Conservation (phyloP, 441 rosid genomes). For the Adansonia madagascariensis region DNA sequence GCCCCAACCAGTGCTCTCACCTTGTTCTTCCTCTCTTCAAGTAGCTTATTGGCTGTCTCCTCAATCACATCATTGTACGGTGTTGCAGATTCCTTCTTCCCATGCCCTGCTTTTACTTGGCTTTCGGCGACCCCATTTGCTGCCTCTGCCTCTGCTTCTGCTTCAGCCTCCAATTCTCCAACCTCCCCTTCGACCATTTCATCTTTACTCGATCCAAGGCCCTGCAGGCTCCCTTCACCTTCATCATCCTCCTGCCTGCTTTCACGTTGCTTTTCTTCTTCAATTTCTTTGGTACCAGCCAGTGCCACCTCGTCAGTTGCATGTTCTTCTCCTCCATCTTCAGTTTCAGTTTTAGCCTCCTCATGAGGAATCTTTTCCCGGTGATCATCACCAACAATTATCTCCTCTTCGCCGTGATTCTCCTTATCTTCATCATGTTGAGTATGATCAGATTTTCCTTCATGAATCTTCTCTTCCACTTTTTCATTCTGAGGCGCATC, state of each 20-base stretch:
- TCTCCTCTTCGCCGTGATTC: slow-evolving; percentile 29
- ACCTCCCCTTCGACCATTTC: not conserved
- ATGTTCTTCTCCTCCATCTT: slow-evolving; percentile 29
- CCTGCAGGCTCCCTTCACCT: slow-evolving; percentile 34
- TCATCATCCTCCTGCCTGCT: slow-evolving; percentile 25
- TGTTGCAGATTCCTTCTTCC: slow-evolving; percentile 61
- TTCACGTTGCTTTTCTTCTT: slow-evolving; percentile 31
- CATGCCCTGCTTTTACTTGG: slow-evolving; percentile 26
- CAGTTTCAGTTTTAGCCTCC: slow-evolving; percentile 30
- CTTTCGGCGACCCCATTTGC: not conserved
- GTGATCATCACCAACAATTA: slow-evolving; percentile 18
- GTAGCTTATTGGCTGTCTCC: slow-evolving; percentile 62
- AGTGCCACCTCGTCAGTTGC: slow-evolving; percentile 26
- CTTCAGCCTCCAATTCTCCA: slow-evolving; percentile 14
- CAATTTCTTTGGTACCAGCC: slow-evolving; percentile 27
- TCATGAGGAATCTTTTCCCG: slow-evolving; percentile 29
- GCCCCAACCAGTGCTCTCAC: slow-evolving; percentile 87
- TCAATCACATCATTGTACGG: slow-evolving; percentile 80
- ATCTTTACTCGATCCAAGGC: slow-evolving; percentile 24
- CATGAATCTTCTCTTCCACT: slow-evolving; percentile 22
- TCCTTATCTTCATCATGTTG: slow-evolving; percentile 18
- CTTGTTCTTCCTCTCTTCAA: slow-evolving; percentile 71
- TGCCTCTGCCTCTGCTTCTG: slow-evolving; percentile 8
- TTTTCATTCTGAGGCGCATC: slow-evolving; percentile 15
- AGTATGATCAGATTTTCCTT: slow-evolving; percentile 5